A percentile compares a stretch with the other conserved stretches of the same genome.
These are phyloP conservation scores for Collybiopsis luxurians DNA, from an alignment of 768 basidiomycete species.

Conservation along the genomic window DNA sequence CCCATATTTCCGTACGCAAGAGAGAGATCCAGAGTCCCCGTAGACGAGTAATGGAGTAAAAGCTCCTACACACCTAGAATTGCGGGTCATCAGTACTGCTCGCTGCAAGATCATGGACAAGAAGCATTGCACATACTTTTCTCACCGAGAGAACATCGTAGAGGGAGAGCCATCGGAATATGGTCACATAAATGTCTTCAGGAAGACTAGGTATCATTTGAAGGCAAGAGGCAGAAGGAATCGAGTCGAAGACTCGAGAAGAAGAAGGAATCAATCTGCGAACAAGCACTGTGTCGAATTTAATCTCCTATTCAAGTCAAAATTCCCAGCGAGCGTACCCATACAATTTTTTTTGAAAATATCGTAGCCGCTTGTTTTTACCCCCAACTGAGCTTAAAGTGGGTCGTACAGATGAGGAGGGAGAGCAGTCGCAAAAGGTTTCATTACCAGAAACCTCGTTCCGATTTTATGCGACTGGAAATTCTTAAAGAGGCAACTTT, in stretches of 20 bases:
- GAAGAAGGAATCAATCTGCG: background rate
- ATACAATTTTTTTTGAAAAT: too few species aligned
- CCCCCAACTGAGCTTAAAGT: too few species aligned
- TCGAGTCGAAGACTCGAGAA: background rate
- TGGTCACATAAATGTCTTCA: constrained; percentile 1
- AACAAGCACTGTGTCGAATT: too few species aligned
- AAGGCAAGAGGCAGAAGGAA: background rate
- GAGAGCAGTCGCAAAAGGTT: background rate
- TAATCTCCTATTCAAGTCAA: background rate
- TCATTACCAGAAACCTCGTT: background rate
- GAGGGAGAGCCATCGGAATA: background rate
- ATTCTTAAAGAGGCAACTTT: background rate
- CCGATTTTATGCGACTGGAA: too few species aligned
- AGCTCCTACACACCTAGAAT: background rate
- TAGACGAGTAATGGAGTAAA: background rate
- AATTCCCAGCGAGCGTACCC: too few species aligned
- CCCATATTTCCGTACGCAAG: background rate
- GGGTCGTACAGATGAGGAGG: background rate
- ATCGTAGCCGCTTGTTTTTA: too few species aligned
- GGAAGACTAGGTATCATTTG: constrained; percentile 1
- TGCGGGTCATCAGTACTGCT: background rate
- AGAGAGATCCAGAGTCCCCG: background rate
- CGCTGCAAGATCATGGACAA: background rate
- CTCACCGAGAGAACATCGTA: constrained; percentile 3
- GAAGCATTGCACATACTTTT: background rate